These are phyloP conservation scores for Arachis hypogaea DNA, from an alignment of 306 rosid genomes.

Conservation along the genomic window DNA sequence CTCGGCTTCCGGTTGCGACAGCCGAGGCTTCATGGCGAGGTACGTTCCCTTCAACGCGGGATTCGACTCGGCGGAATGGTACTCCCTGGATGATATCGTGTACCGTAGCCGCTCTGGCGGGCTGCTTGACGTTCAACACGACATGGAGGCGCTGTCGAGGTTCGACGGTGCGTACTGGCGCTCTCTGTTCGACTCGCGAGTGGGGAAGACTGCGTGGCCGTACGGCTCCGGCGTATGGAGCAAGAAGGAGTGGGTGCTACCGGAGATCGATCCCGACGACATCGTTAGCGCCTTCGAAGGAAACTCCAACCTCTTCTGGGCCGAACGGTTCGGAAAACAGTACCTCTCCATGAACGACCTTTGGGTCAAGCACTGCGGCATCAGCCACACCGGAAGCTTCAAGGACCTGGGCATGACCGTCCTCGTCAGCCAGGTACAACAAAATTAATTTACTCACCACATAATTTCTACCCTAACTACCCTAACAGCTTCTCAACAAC, in stretches of 20 bases:
- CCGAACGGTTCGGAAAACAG: slow-evolving; percentile 82
- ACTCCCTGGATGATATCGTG: slow-evolving; percentile 85
- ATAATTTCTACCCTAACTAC: neutral
- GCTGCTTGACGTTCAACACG: slow-evolving; percentile 79
- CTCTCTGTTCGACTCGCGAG: slow-evolving; percentile 78
- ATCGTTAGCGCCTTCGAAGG: slow-evolving; percentile 84
- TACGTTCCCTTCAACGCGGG: slow-evolving; percentile 74
- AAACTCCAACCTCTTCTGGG: slow-evolving; percentile 84
- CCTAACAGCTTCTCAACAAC: neutral
- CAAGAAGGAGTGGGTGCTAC: slow-evolving; percentile 89
- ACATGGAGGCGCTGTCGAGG: slow-evolving; percentile 58
- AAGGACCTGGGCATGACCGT: slow-evolving; percentile 92
- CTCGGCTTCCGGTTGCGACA: slow-evolving; percentile 3
- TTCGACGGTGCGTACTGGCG: slow-evolving; percentile 84
- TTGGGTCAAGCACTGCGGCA: slow-evolving; percentile 89
- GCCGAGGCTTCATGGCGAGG: slow-evolving; percentile 58
- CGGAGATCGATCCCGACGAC: slow-evolving; percentile 74
- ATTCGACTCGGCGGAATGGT: slow-evolving; percentile 56
- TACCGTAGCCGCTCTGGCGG: slow-evolving; percentile 86
- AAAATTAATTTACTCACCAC: neutral
- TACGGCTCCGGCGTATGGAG: slow-evolving; percentile 95
- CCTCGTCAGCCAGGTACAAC: slow-evolving; percentile 56
- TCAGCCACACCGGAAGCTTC: slow-evolving; percentile 78
- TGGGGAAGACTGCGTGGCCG: slow-evolving; percentile 88
- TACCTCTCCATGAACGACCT: slow-evolving; percentile 77